These are phyloP conservation scores for Tritrichomonas musculus DNA, from an alignment of 208 protist genomes.

Conservation along the genomic window DNA sequence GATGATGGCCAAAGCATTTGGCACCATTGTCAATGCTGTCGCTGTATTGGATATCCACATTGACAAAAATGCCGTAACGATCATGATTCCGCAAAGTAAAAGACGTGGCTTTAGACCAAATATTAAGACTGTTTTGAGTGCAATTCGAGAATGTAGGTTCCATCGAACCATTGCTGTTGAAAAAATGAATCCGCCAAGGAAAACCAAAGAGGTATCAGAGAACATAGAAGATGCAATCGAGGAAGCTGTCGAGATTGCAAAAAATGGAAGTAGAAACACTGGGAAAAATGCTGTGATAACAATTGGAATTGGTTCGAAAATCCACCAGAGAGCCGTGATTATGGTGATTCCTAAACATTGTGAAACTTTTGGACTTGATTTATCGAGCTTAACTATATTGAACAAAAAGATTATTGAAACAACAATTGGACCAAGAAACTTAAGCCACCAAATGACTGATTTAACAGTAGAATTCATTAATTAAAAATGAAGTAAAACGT, in stretches of 20 bases:
- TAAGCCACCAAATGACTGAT: not conserved
- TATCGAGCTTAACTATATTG: not conserved
- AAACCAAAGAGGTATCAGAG: slow-evolving; percentile 42
- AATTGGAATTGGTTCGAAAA: slow-evolving; percentile 39
- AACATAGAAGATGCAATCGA: slow-evolving; percentile 36
- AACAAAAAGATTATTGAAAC: not conserved
- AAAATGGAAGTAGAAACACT: slow-evolving; percentile 35
- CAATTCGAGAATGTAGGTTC: slow-evolving; percentile 38
- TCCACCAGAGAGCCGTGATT: slow-evolving; percentile 35
- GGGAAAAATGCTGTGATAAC: slow-evolving; percentile 43
- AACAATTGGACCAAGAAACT: not conserved
- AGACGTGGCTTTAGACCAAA: slow-evolving; percentile 31
- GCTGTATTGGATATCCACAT: slow-evolving; percentile 47
- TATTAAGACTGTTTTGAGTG: slow-evolving; percentile 27
- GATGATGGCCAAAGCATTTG: not conserved
- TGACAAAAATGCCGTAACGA: slow-evolving; percentile 38
- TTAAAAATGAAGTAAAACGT: too few relatives aligned
- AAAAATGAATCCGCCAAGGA: slow-evolving; percentile 46
- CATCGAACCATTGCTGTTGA: slow-evolving; percentile 41
- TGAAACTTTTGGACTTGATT: not conserved
- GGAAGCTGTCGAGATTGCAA: slow-evolving; percentile 30
- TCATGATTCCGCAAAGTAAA: slow-evolving; percentile 44
- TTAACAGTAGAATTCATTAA: not conserved
- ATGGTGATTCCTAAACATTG: not conserved
- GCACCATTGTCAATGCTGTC: slow-evolving; percentile 9